phyloP scores from a whole-genome alignment of 1,284 basidiomycete species.

The Chalciporus sp. region DNA sequence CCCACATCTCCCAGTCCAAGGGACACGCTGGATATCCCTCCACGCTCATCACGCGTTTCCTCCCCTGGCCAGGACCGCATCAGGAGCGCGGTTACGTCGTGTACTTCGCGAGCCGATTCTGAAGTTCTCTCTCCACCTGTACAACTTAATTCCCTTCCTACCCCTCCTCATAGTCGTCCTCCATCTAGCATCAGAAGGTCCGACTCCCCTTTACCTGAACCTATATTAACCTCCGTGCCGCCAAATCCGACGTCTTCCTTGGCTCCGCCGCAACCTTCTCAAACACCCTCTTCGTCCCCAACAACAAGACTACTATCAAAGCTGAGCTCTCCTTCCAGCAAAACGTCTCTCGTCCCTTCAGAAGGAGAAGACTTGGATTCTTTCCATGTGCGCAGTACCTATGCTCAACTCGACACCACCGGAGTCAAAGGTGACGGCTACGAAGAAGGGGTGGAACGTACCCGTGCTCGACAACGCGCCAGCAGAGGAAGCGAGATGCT shows the following conservation, averaged over 20 bases:
- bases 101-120: conserved; percentile 25
- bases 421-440: conserved; percentile 93
- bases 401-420: conserved; percentile 80
- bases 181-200: conserved; percentile 25
- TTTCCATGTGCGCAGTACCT: conserved; percentile 86
- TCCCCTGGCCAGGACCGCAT: conserved; percentile 15
- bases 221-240: conserved; percentile 6
- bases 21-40: conserved; percentile 26
- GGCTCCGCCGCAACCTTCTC: conserved; percentile 25
- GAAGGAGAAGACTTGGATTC: conserved; percentile 84
- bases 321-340: conserved; percentile 47
- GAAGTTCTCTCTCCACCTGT: conserved; percentile 21
- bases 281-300: conserved; percentile 37
- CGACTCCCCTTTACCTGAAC: conserved; percentile 29
- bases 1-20: conserved; percentile 8
- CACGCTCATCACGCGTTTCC: conserved; percentile 32
- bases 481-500: conserved; percentile 61
- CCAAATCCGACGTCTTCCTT: conserved; percentile 18
- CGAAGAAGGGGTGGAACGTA: conserved; percentile 89
- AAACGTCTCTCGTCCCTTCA: conserved; percentile 62
- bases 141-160: conserved; percentile 27
- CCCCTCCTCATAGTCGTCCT: conserved; percentile 37
- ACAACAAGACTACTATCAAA: conserved; percentile 40
- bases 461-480: conserved; percentile 76
- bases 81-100: conserved; percentile 33